These are phyloP conservation scores for Penicillium sp. DNA, from an alignment of 2,329 filamentous ascomycete genomes.

Conservation along the genomic window DNA sequence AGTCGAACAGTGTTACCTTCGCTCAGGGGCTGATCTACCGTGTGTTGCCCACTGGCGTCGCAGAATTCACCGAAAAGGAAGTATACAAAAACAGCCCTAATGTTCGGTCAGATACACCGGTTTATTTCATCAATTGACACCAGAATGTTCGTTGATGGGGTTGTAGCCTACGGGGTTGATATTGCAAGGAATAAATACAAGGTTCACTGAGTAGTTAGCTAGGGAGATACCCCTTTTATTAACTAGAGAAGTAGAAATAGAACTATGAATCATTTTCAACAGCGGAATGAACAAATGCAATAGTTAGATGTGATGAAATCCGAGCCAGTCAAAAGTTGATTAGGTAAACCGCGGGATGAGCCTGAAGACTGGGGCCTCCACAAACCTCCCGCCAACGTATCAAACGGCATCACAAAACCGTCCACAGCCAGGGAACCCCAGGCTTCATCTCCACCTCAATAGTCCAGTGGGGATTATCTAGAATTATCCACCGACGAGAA, in stretches of 20 bases:
- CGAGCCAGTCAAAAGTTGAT: background rate
- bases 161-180: background rate
- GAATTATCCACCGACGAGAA: background rate
- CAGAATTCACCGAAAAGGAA: background rate
- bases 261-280: background rate
- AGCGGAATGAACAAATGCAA: background rate
- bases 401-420: background rate
- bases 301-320: background rate
- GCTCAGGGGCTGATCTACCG: background rate
- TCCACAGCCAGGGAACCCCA: background rate
- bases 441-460: background rate
- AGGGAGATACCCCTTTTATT: too few species aligned
- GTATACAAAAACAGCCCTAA: background rate
- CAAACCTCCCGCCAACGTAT: constrained; percentile 3
- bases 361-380: background rate
- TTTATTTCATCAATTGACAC: background rate
- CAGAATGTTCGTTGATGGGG: background rate
- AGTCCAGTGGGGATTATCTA: background rate
- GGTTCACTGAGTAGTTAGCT: too few species aligned
- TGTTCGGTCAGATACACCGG: background rate
- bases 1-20: background rate
- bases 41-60: background rate
- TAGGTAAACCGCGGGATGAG: constrained; percentile 6
- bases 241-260: background rate
- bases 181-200: background rate